These are phyloP conservation scores for Apiospora arundinis DNA, from an alignment of 2,329 filamentous ascomycete genomes.

Conservation along the genomic window DNA sequence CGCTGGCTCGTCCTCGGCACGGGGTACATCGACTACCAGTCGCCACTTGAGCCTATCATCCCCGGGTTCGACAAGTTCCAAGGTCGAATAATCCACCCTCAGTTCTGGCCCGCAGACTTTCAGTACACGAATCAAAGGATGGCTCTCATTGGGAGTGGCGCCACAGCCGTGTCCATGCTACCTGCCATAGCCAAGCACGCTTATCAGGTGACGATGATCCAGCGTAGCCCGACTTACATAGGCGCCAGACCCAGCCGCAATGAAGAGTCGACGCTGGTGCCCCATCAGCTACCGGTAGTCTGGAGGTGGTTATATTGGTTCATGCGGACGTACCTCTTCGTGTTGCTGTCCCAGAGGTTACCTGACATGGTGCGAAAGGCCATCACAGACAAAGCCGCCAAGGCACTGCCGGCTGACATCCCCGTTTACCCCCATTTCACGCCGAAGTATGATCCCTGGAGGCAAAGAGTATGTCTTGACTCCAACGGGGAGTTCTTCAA, in stretches of 20 bases:
- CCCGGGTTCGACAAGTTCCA: constrained; percentile 66
- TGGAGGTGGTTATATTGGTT: constrained; percentile 10
- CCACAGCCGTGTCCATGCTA: constrained; percentile 79
- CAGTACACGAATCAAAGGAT: constrained; percentile 72
- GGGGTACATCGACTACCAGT: constrained; percentile 70
- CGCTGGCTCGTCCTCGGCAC: constrained; percentile 63
- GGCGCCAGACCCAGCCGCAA: constrained; percentile 54
- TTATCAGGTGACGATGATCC: constrained; percentile 75
- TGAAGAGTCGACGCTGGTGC: neutral
- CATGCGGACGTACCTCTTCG: constrained; percentile 21
- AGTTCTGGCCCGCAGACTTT: constrained; percentile 74
- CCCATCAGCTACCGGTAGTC: neutral
- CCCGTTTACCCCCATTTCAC: constrained; percentile 59
- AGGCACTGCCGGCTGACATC: constrained; percentile 47
- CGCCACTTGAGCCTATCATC: constrained; percentile 59
- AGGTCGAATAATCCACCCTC: constrained; percentile 65
- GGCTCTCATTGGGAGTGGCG: constrained; percentile 77
- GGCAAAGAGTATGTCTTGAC: constrained; percentile 71
- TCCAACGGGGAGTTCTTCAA: constrained; percentile 53
- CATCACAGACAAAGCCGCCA: constrained; percentile 44
- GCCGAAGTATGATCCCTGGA: constrained; percentile 64
- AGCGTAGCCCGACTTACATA: constrained; percentile 78
- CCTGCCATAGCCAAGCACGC: constrained; percentile 72
- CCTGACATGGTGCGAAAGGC: constrained; percentile 50
- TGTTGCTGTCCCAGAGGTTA: constrained; percentile 52